phyloP scores from a whole-genome alignment of 1,139 yeast species.

The Yamadazyma blattariae region DNA sequence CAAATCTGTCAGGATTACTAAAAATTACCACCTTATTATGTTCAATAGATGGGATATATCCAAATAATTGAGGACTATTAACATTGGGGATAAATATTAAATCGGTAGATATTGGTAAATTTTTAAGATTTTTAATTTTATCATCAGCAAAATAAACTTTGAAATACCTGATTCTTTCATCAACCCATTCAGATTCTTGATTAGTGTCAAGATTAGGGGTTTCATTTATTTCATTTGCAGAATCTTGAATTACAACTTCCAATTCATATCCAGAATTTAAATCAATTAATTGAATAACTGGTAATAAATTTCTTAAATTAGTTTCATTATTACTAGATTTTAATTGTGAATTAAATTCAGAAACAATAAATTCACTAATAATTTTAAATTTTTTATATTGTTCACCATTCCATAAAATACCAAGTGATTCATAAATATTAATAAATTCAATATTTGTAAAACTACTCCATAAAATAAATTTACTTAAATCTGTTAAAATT shows the following conservation, averaged over 20 bases:
- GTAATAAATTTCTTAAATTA: slow-evolving; percentile 16
- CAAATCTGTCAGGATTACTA: neutral
- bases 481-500: slow-evolving; percentile 33
- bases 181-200: slow-evolving; percentile 4
- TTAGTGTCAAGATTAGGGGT: neutral
- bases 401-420: slow-evolving; percentile 19
- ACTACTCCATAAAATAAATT: slow-evolving; percentile 37
- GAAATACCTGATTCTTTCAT: slow-evolving; percentile 4
- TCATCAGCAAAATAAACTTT: slow-evolving; percentile 5
- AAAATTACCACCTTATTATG: slow-evolving; percentile 1
- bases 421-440: slow-evolving; percentile 23
- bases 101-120: slow-evolving; percentile 4
- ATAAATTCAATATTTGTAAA: slow-evolving; percentile 17
- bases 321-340: slow-evolving; percentile 16
- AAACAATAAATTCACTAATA: slow-evolving; percentile 20
- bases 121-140: neutral
- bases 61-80: neutral
- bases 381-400: slow-evolving; percentile 10
- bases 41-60: slow-evolving; percentile 1
- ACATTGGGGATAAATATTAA: slow-evolving; percentile 4
- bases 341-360: slow-evolving; percentile 22
- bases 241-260: slow-evolving; percentile 2
- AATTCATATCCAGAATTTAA: slow-evolving; percentile 9
- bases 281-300: slow-evolving; percentile 19
- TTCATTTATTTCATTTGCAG: neutral